Percentiles rank a stretch among this genome's conserved stretches.
phyloP scores from a whole-genome alignment of 345 rosid species.

The Melastoma malabathricum region DNA sequence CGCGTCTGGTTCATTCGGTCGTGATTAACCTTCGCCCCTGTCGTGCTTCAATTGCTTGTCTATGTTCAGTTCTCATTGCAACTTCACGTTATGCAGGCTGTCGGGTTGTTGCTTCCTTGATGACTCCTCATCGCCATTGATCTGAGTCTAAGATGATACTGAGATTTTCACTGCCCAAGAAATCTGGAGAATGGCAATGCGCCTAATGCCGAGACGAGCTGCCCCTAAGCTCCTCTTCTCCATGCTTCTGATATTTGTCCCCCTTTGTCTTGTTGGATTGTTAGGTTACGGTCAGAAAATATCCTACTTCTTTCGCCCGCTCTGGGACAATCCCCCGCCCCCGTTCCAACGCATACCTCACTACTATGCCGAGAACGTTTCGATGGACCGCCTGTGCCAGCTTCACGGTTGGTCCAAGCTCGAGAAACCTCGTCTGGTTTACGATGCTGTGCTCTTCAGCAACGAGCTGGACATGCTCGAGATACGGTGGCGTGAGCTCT shows the following conservation, averaged over 20 bases:
- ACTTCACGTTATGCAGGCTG: too few species aligned
- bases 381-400: constrained; percentile 60
- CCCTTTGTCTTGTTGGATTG: constrained; percentile 39
- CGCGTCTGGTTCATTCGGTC: too few species aligned
- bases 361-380: constrained; percentile 87
- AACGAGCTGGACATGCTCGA: constrained; percentile 80
- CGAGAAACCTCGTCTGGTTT: constrained; percentile 44
- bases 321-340: constrained; percentile 79
- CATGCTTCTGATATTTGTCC: constrained; percentile 29
- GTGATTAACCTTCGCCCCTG: too few species aligned
- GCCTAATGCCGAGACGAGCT: constrained; percentile 20
- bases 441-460: constrained; percentile 75
- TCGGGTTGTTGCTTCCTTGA: too few species aligned
- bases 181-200: constrained; percentile 30
- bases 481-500: constrained; percentile 69
- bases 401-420: constrained; percentile 84
- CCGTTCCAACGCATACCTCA: constrained; percentile 68
- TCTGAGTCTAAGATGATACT: too few species aligned
- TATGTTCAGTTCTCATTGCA: too few species aligned
- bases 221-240: constrained; percentile 21
- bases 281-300: constrained; percentile 29
- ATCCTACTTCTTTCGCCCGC: constrained; percentile 62
- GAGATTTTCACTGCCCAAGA: too few species aligned
- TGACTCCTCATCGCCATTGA: too few species aligned
- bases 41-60: too few species aligned